Base-by-base conservation (phyloP, 1,284 basidiomycete species). In the Amylostereum areolatum region DNA sequence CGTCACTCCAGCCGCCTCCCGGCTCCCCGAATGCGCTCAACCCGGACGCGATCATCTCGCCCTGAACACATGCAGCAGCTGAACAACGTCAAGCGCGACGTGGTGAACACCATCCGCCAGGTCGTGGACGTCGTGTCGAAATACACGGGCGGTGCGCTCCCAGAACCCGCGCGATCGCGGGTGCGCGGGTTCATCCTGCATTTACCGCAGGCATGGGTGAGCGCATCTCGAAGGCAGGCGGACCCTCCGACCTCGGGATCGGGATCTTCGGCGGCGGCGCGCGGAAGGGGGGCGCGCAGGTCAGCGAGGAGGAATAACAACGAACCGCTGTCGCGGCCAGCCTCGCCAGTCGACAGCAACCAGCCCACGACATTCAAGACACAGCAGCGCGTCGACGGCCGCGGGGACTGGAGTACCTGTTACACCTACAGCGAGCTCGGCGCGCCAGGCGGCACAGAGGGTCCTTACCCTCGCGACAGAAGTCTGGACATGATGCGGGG, bases 401-500 rank as follows among this genome's bases (percentile, higher is more conserved):
- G 52, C n/a, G 52, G 57, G 11, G 9, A 48, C 12, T 46, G 34
- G 6, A 39, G 46, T n/a, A 42, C 57, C 7, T 50, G 33, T 11
- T 47, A 45, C 18, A 39, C 37, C 5, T n/a, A n/a, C n/a, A n/a
- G n/a, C n/a, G n/a, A n/a, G n/a, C n/a, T n/a, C n/a, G n/a, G n/a
- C n/a, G 27, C 37, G 27, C 6, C 37, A 6, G 37, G 37, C 5
- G 28, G 41, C 41, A 90, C 88, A 27, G 93, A 96, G 70, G n/a
- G n/a, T n/a, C n/a, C n/a, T n/a, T n/a, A n/a, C n/a, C n/a, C n/a
- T n/a, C n/a, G n/a, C n/a, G n/a, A n/a, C n/a, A n/a, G n/a, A n/a
- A 91, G 89, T 61, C 65, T 96, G 64, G 92, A 95, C 62, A 94
- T 95, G 85, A 82, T 96, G 72, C 76, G 85, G 35, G 83, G 88